These are phyloP conservation scores for Ananas comosus DNA, from an alignment of 176 grass and related monocot genomes.

Conservation along the genomic window DNA sequence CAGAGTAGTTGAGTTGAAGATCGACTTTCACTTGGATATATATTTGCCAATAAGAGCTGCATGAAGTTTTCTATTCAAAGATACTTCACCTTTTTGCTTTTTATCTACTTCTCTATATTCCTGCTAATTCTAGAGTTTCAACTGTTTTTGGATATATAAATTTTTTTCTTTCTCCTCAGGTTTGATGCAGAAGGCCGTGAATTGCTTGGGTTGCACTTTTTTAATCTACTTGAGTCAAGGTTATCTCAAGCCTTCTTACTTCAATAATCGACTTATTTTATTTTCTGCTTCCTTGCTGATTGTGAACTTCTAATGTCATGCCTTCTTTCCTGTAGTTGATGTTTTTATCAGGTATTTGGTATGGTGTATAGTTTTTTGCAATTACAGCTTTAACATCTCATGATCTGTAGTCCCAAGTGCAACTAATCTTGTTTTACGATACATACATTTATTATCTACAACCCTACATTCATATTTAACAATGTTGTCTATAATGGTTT, in stretches of 20 bases:
- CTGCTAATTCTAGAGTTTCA: background rate
- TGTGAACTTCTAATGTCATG: background rate
- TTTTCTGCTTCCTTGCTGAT: background rate
- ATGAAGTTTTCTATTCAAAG: no score
- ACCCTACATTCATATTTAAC: no score
- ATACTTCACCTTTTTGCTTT: no score
- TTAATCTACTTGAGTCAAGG: constrained; percentile 67
- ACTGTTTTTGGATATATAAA: constrained; percentile 13
- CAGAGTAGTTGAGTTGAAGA: no score
- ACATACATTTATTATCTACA: no score
- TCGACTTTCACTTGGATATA: no score
- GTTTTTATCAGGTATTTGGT: no score
- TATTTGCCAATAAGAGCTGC: no score
- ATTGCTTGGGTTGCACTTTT: constrained; percentile 57
- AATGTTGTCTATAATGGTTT: no score
- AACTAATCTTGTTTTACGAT: no score
- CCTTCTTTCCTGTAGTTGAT: background rate
- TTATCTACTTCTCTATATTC: background rate
- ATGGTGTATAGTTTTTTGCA: background rate
- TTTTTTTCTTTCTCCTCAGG: constrained; percentile 30
- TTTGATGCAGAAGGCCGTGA: constrained; percentile 76
- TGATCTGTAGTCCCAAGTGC: background rate
- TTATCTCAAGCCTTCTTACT: constrained; percentile 21
- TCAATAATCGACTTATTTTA: background rate
- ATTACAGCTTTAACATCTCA: background rate